Conservation (phyloP, 768 basidiomycete genomes). For the Hysterangium stoloniferum region DNA sequence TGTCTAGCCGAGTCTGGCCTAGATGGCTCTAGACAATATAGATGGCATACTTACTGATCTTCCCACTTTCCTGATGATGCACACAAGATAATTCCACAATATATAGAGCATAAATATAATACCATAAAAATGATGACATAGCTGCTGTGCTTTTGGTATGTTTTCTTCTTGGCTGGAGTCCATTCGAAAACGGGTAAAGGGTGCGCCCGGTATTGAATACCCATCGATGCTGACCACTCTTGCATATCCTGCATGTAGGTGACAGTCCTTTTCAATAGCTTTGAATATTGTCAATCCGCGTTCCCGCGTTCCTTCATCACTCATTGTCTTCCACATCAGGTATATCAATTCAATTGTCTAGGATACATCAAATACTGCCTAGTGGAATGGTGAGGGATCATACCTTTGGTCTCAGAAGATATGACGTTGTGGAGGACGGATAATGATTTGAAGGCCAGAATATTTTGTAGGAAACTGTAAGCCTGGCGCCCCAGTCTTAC, state of each 20-base stretch:
- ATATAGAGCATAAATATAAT: slow-evolving; percentile 1
- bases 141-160: background rate
- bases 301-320: slow-evolving; percentile 18
- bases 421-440: slow-evolving; percentile 1
- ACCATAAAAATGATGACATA: background rate
- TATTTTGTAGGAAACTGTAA: slow-evolving; percentile 2
- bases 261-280: slow-evolving; percentile 16
- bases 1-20: too few relatives aligned
- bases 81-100: too few relatives aligned
- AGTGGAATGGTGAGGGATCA: background rate
- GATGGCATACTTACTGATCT: too few relatives aligned
- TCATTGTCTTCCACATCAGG: slow-evolving; percentile 19
- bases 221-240: slow-evolving; percentile 17
- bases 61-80: too few relatives aligned
- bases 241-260: slow-evolving; percentile 14
- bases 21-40: too few relatives aligned
- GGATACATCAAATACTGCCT: background rate
- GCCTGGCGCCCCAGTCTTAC: too few relatives aligned
- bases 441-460: slow-evolving; percentile 13
- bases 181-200: slow-evolving; percentile 23
- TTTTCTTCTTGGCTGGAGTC: slow-evolving; percentile 14
- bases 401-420: slow-evolving; percentile 20
- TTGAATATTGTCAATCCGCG: slow-evolving; percentile 20
- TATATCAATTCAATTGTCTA: slow-evolving; percentile 14
- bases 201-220: slow-evolving; percentile 32